phyloP scores from a whole-genome alignment of 2,329 filamentous ascomycete species.

The Microascus cirrosus region DNA sequence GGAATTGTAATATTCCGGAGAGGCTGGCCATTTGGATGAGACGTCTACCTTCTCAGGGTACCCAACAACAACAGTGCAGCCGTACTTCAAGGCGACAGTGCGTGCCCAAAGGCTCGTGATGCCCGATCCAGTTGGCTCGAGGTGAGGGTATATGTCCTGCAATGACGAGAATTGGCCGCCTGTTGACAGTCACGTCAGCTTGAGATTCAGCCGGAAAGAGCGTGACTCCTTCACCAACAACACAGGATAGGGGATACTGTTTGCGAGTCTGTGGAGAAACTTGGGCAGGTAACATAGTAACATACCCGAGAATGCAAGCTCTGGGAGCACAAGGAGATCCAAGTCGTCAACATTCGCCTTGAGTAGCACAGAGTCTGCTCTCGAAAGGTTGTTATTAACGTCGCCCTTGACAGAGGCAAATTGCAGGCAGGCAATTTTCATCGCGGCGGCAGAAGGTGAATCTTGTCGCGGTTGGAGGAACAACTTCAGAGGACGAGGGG shows the following conservation, averaged over 20 bases:
- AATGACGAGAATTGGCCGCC: slow-evolving; percentile 55
- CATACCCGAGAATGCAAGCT: slow-evolving; percentile 44
- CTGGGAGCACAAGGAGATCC: slow-evolving; percentile 57
- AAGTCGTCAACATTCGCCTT: slow-evolving; percentile 30
- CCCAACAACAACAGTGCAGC: slow-evolving; percentile 52
- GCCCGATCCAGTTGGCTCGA: slow-evolving; percentile 51
- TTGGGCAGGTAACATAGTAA: not conserved
- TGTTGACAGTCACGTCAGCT: slow-evolving; percentile 10
- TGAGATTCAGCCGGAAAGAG: not conserved
- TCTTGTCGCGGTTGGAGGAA: too few relatives aligned
- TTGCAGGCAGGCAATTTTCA: slow-evolving; percentile 61
- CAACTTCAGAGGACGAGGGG: too few relatives aligned
- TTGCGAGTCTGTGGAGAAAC: not conserved
- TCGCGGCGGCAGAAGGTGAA: too few relatives aligned
- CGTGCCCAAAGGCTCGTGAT: slow-evolving; percentile 55
- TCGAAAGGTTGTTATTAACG: slow-evolving; percentile 56
- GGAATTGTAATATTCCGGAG: slow-evolving; percentile 29
- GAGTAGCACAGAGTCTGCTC: slow-evolving; percentile 49
- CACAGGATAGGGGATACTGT: not conserved
- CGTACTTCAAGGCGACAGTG: slow-evolving; percentile 44
- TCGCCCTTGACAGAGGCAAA: slow-evolving; percentile 62
- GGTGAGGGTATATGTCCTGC: slow-evolving; percentile 49
- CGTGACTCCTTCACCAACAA: too few relatives aligned
- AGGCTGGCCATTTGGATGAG: not conserved
- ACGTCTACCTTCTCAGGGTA: slow-evolving; percentile 48